Evolutionary conservation across 176 grass and related monocot genomes (phyloP).

Genomic region (Triticum turgidum): DNA sequence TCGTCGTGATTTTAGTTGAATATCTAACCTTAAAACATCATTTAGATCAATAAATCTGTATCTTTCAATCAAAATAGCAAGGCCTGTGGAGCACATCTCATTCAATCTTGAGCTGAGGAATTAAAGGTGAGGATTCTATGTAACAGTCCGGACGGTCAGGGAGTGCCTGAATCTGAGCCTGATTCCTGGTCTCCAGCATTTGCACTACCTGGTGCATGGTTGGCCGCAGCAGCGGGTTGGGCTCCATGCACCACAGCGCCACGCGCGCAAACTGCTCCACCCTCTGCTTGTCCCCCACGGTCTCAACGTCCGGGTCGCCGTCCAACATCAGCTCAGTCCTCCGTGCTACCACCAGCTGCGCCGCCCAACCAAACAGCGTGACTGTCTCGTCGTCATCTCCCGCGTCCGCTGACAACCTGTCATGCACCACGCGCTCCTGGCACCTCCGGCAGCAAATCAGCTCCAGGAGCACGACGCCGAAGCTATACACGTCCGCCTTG

Average conservation of each 20-base stretch:
- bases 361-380: slow-evolving; percentile 27
- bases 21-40: too few relatives aligned
- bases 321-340: background rate
- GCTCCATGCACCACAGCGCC: slow-evolving; percentile 12
- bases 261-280: slow-evolving; percentile 1
- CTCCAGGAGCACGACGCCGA: slow-evolving; percentile 75
- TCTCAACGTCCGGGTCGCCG: background rate
- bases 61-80: too few relatives aligned
- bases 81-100: background rate
- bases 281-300: background rate
- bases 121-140: background rate
- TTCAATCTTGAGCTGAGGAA: background rate
- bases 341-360: background rate
- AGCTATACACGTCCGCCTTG: slow-evolving; percentile 65
- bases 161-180: background rate
- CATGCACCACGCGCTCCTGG: background rate
- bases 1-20: too few relatives aligned
- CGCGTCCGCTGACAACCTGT: too few relatives aligned
- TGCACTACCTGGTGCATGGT: slow-evolving; percentile 15
- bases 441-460: slow-evolving; percentile 9
- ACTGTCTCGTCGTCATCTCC: slow-evolving; percentile 13
- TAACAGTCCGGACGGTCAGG: background rate
- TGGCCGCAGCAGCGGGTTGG: background rate
- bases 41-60: too few relatives aligned
- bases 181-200: background rate